Percentiles rank a stretch among this genome's conserved stretches.
Conservation (phyloP, 257 asterid genomes). For the Lantana camara region DNA sequence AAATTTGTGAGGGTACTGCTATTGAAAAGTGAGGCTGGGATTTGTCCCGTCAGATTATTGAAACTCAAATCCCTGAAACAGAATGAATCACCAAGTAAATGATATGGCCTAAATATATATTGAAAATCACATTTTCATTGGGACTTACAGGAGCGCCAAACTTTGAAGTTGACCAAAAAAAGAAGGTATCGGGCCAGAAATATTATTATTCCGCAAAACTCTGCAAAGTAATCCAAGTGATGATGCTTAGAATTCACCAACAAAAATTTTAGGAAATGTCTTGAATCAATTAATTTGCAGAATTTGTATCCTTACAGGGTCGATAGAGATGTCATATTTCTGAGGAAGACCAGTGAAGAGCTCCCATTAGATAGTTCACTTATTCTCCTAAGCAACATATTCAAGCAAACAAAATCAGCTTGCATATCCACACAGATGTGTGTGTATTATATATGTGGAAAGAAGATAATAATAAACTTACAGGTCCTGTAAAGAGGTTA, state of each 20-base stretch:
- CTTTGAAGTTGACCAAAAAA: conserved; percentile 51
- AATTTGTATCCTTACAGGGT: conserved; percentile 53
- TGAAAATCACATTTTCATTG: background rate
- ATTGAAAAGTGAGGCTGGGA: conserved; percentile 64
- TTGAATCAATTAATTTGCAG: background rate
- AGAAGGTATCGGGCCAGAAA: conserved; percentile 75
- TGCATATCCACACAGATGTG: too few species aligned
- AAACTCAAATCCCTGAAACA: conserved; percentile 89
- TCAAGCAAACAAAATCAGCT: too few species aligned
- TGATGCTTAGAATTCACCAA: conserved; percentile 10
- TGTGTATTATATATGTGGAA: too few species aligned
- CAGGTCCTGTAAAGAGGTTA: conserved; percentile 63
- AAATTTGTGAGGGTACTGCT: conserved; percentile 48
- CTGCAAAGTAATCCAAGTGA: conserved; percentile 40
- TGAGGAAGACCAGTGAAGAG: conserved; percentile 66
- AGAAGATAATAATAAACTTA: conserved; percentile 34
- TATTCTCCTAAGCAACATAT: conserved; percentile 62
- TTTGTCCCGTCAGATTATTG: conserved; percentile 68
- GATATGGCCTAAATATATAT: too few species aligned
- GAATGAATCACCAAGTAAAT: background rate
- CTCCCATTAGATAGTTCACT: conserved; percentile 73
- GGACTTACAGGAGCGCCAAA: conserved; percentile 62
- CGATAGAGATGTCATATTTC: conserved; percentile 46
- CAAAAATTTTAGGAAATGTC: background rate
- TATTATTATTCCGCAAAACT: conserved; percentile 70